A percentile compares a stretch with the other conserved stretches of the same genome.
Evolutionary conservation across 2,329 filamentous ascomycete genomes (phyloP).

Genomic region (Hypoxylon sp.): DNA sequence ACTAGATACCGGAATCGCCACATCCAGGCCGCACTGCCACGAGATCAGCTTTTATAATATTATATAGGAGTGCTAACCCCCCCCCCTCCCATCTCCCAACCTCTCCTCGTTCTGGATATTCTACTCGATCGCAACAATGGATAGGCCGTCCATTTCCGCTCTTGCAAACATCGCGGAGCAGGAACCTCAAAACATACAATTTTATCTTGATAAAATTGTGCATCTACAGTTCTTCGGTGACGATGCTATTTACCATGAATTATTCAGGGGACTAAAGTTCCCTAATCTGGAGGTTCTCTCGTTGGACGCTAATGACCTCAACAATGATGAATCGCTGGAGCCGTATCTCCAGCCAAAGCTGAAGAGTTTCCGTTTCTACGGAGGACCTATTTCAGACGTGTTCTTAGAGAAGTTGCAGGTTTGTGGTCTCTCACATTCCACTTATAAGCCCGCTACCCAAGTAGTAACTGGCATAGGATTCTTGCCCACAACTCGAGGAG

Average conservation of each 20-base stretch:
- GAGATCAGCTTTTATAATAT: neutral
- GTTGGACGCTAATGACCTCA: constrained; percentile 12
- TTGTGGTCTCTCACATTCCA: neutral
- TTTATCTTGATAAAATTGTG: neutral
- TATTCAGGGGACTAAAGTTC: constrained; percentile 16
- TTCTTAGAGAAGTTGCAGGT: constrained; percentile 23
- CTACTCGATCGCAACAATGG: constrained; percentile 1
- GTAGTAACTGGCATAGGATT: neutral
- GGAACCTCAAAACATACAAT: constrained; percentile 7
- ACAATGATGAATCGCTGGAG: constrained; percentile 10
- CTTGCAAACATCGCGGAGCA: constrained; percentile 4
- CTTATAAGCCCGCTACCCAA: neutral
- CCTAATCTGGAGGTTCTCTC: constrained; percentile 17
- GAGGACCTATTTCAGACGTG: constrained; percentile 22
- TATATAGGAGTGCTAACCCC: no score
- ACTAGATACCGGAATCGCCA: neutral
- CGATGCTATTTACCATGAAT: constrained; percentile 6
- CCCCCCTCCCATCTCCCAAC: no score
- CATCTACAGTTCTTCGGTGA: constrained; percentile 11
- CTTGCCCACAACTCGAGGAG: constrained; percentile 28
- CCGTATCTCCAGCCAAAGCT: constrained; percentile 28
- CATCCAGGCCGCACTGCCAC: neutral
- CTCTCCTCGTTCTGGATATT: neutral
- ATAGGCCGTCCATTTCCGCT: neutral
- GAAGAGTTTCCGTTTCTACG: constrained; percentile 13